phyloP scores from a whole-genome alignment of 495 filamentous ascomycete genomes.

The Jackrogersella multiformis region DNA sequence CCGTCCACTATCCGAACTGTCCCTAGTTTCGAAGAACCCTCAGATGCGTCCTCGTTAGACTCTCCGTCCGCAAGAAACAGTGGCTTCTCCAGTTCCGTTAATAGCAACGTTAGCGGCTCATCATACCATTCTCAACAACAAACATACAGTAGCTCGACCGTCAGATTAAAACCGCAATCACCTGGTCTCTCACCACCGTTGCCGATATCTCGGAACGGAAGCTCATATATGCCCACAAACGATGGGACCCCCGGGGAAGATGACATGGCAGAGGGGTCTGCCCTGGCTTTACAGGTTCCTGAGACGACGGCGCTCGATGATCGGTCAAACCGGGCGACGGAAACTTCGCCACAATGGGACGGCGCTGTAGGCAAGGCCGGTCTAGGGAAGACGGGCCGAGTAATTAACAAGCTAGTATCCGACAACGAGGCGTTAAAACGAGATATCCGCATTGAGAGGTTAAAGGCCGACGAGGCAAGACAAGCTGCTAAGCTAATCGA shows the following conservation, averaged over 20 bases:
- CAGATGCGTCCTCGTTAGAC: constrained; percentile 45
- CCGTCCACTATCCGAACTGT: constrained; percentile 59
- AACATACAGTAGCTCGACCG: constrained; percentile 40
- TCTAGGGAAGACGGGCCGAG: constrained; percentile 89
- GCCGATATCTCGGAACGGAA: constrained; percentile 25
- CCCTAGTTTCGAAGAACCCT: constrained; percentile 53
- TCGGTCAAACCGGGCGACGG: constrained; percentile 20
- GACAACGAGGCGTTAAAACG: constrained; percentile 87
- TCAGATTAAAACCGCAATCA: constrained; percentile 45
- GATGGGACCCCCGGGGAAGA: constrained; percentile 25
- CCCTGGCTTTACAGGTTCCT: constrained; percentile 34
- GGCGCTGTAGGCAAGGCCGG: constrained; percentile 79
- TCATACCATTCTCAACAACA: constrained; percentile 50
- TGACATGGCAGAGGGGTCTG: constrained; percentile 28
- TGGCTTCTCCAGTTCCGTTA: constrained; percentile 58
- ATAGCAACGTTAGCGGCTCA: constrained; percentile 55
- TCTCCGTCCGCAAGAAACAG: constrained; percentile 51
- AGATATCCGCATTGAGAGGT: constrained; percentile 77
- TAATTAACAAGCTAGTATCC: constrained; percentile 87
- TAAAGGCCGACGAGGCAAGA: constrained; percentile 76
- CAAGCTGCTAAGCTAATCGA: constrained; percentile 76
- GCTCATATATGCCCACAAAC: constrained; percentile 33
- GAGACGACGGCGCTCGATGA: constrained; percentile 49
- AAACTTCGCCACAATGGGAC: constrained; percentile 65
- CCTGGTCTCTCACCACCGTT: constrained; percentile 27